Conservation (phyloP, 495 filamentous ascomycete species). For the Apiosordaria backusii region DNA sequence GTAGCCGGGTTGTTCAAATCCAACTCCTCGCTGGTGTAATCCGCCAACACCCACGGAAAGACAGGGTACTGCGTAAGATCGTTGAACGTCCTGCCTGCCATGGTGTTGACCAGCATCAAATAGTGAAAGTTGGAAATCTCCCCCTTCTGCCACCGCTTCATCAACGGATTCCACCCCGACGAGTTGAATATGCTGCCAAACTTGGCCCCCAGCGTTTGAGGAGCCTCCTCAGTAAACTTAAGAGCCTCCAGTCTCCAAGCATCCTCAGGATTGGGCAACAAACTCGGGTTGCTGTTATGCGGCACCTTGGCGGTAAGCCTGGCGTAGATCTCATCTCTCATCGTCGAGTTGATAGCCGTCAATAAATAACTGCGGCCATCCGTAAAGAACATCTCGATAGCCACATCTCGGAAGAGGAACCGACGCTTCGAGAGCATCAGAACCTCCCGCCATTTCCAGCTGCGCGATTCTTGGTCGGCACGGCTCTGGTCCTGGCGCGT, state of each 20-base stretch:
- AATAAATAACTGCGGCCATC: slow-evolving; percentile 94
- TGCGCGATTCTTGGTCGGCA: slow-evolving; percentile 72
- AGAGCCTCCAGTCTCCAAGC: slow-evolving; percentile 85
- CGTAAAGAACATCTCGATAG: slow-evolving; percentile 91
- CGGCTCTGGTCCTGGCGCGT: slow-evolving; percentile 46
- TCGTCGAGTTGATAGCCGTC: slow-evolving; percentile 66
- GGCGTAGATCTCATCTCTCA: slow-evolving; percentile 73
- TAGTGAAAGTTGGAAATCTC: slow-evolving; percentile 99
- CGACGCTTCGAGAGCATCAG: slow-evolving; percentile 95
- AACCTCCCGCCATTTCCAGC: slow-evolving; percentile 91
- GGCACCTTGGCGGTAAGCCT: slow-evolving; percentile 74
- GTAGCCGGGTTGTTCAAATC: slow-evolving; percentile 77
- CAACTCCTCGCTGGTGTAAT: slow-evolving; percentile 94
- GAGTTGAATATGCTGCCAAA: slow-evolving; percentile 94
- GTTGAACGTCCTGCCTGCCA: slow-evolving; percentile 96
- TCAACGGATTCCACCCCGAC: slow-evolving; percentile 70
- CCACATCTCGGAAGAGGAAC: slow-evolving; percentile 93
- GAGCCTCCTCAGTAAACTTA: slow-evolving; percentile 73
- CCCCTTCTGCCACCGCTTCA: slow-evolving; percentile 85
- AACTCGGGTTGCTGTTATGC: slow-evolving; percentile 56
- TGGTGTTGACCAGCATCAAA: slow-evolving; percentile 95
- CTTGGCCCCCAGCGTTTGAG: slow-evolving; percentile 81
- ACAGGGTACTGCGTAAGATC: slow-evolving; percentile 97
- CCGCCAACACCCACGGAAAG: slow-evolving; percentile 94
- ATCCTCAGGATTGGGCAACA: slow-evolving; percentile 59